These are phyloP conservation scores for Leucogyrophana mollusca DNA, from an alignment of 768 basidiomycete genomes.

Conservation along the genomic window DNA sequence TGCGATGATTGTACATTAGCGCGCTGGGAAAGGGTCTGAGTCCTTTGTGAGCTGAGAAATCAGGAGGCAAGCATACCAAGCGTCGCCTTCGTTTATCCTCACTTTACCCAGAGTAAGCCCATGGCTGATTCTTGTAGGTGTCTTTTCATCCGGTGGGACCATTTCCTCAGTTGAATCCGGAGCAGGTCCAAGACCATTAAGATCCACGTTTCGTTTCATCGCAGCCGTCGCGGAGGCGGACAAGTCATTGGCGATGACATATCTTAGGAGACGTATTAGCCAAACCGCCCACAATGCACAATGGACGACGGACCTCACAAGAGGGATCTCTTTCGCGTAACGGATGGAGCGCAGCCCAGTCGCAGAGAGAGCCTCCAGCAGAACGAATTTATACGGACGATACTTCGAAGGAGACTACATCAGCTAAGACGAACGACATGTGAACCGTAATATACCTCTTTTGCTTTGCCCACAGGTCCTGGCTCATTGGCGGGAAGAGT, in stretches of 20 bases:
- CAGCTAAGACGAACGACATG: constrained; percentile 5
- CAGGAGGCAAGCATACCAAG: constrained; percentile 57
- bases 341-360: constrained; percentile 95
- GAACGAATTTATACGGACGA: constrained; percentile 63
- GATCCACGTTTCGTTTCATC: constrained; percentile 81
- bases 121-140: constrained; percentile 9
- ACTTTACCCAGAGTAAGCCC: constrained; percentile 51
- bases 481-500: not conserved
- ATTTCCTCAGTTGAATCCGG: constrained; percentile 21
- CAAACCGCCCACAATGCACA: constrained; percentile 1
- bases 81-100: constrained; percentile 88
- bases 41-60: constrained; percentile 1
- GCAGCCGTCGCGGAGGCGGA: constrained; percentile 79
- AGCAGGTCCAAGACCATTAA: constrained; percentile 67
- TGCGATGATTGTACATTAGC: constrained; percentile 87
- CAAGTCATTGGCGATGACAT: constrained; percentile 93
- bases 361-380: constrained; percentile 93
- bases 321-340: constrained; percentile 95
- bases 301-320: constrained; percentile 62
- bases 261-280: constrained; percentile 43
- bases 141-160: constrained; percentile 6
- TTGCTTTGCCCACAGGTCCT: constrained; percentile 11
- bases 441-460: constrained; percentile 16
- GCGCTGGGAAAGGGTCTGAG: constrained; percentile 44
- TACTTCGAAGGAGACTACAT: constrained; percentile 33